Base-by-base conservation (phyloP, 495 filamentous ascomycete species). In the Hypoxylon fuscum region DNA sequence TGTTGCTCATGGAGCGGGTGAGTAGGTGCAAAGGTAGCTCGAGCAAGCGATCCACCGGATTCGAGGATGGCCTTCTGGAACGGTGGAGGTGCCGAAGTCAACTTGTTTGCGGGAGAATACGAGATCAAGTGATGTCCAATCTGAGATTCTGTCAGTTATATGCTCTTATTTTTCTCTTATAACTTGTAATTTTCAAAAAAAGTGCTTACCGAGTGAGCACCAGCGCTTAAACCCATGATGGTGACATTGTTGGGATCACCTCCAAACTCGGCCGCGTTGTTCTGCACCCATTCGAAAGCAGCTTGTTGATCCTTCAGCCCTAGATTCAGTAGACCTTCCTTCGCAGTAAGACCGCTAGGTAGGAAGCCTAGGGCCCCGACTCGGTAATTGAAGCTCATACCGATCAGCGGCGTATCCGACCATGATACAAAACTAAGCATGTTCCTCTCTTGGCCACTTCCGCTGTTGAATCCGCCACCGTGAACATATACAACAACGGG, bases 281-380 rank as follows among this genome's bases (percentile, higher is more conserved):
- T 76, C 59, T 77, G 74, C 1, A 87, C 84, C 88, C 88, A 91
- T 72, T 87, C 79, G 17, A 91, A 73, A 40, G 84, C 72, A 22
- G 85, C 66, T 55, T 83, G 78, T 66, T 91, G 88, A 67, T 92
- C 89, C 75, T 83, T 85, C 61, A 92, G 77, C 4, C 89, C 89
- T 23, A 89, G 71, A 65, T 92, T 92, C 18, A 88, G 76, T 11
- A 81, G 27, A 0, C 83, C 83, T 14, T 84, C 81, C 50, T 84
- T 81, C 1, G 81, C 78, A 11, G 79, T 78, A 18, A 81, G 25
- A 4, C 62, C 72, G 1, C 84, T 85, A 21, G 86, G 79, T 18
- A 90, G 66, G 68, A 91, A 92, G 0, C 89, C 89, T 21, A 92
- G 79, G 0, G 88, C 77, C 9, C 85, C 86, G 15, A 91, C 72